Conservation (phyloP, 139 green algal species). For the Chlorella ohadii region DNA sequence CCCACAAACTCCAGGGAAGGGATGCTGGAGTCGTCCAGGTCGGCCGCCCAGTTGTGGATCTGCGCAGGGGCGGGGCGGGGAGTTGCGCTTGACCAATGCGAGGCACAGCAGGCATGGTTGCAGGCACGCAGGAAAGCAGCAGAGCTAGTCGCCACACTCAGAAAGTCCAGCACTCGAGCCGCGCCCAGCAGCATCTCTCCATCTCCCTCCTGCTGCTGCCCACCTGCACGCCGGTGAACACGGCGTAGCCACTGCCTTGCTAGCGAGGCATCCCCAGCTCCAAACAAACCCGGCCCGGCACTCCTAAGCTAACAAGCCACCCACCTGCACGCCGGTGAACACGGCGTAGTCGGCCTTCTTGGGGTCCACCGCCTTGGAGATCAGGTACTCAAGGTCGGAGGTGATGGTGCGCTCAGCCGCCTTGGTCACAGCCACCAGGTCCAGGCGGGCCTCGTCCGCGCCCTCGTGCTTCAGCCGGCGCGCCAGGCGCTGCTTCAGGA, state of each 20-base stretch:
- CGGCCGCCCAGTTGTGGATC: slow-evolving; percentile 83
- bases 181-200: too few species aligned
- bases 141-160: too few species aligned
- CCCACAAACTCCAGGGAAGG: slow-evolving; percentile 76
- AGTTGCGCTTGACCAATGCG: background rate
- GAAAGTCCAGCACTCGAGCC: too few species aligned
- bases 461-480: slow-evolving; percentile 58
- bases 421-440: slow-evolving; percentile 79
- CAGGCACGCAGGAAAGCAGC: background rate
- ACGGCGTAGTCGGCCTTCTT: slow-evolving; percentile 87
- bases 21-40: slow-evolving; percentile 49
- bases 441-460: slow-evolving; percentile 43
- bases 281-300: too few species aligned
- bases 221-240: too few species aligned
- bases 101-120: background rate
- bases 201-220: too few species aligned
- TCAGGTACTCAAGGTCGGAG: slow-evolving; percentile 89
- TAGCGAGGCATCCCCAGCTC: too few species aligned
- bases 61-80: background rate
- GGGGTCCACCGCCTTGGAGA: slow-evolving; percentile 80
- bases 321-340: slow-evolving; percentile 80
- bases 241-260: too few species aligned
- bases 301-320: background rate
- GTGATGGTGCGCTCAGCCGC: slow-evolving; percentile 77
- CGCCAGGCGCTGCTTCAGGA: slow-evolving; percentile 87